These are phyloP conservation scores for Ustilago shanxiensis DNA, from an alignment of 1,284 basidiomycete species.

Conservation along the genomic window DNA sequence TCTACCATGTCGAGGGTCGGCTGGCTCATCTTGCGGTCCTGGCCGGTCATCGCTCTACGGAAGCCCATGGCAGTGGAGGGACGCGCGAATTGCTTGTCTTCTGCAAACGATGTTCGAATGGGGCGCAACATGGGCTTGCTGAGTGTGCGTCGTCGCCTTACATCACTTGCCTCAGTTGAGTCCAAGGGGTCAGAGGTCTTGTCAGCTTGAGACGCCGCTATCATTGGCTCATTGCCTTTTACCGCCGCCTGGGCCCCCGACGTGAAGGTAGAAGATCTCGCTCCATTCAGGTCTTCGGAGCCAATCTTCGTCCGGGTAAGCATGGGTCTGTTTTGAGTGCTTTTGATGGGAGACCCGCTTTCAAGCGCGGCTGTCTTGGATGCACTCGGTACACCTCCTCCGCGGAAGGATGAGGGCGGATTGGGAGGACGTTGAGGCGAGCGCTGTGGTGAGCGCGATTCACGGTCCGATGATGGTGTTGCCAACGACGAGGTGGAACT, in stretches of 20 bases:
- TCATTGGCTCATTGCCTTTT: background rate
- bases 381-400: background rate
- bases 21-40: conserved; percentile 58
- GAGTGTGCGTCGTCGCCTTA: conserved; percentile 26
- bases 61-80: conserved; percentile 45
- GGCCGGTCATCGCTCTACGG: conserved; percentile 21
- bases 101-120: conserved; percentile 28
- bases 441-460: conserved; percentile 30
- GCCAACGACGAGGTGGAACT: conserved; percentile 16
- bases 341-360: conserved; percentile 14
- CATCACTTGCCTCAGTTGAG: background rate
- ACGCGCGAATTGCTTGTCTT: conserved; percentile 1
- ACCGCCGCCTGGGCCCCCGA: background rate
- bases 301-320: background rate
- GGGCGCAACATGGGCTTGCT: conserved; percentile 33
- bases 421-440: conserved; percentile 36
- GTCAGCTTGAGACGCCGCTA: background rate
- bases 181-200: background rate
- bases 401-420: conserved; percentile 38
- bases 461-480: conserved; percentile 2
- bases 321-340: background rate
- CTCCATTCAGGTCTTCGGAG: background rate
- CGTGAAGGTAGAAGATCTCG: background rate
- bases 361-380: background rate
- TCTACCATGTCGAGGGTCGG: conserved; percentile 64